Conservation (phyloP, 1,284 basidiomycete species). For the Tremellales sp. region DNA sequence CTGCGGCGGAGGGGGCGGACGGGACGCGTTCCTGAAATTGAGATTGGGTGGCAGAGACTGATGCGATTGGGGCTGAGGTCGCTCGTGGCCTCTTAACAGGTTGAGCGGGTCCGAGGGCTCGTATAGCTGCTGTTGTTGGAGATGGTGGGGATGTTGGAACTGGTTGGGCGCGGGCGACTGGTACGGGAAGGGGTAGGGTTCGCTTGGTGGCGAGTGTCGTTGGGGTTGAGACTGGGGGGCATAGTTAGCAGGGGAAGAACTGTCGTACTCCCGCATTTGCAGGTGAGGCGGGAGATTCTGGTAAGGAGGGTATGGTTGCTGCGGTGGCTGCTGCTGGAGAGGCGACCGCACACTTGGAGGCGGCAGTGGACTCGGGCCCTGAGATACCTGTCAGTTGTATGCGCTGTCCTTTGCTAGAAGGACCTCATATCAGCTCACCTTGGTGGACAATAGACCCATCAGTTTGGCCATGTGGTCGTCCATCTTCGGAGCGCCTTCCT, state of each 20-base stretch:
- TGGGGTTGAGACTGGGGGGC: neutral
- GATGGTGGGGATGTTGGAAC: too few relatives aligned
- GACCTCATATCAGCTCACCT: constrained; percentile 13
- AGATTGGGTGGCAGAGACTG: too few relatives aligned
- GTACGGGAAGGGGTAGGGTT: neutral
- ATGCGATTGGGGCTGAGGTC: too few relatives aligned
- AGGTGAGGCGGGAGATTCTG: constrained; percentile 4
- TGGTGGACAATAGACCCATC: constrained; percentile 39
- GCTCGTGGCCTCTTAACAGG: too few relatives aligned
- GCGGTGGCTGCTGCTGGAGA: neutral
- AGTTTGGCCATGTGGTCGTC: constrained; percentile 38
- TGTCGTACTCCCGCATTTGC: neutral
- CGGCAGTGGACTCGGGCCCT: constrained; percentile 4
- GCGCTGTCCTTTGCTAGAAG: neutral
- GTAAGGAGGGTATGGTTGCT: constrained; percentile 1
- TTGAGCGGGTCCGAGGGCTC: too few relatives aligned
- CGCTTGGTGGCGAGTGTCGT: neutral
- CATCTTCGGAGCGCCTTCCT: constrained; percentile 6
- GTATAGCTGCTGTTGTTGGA: too few relatives aligned
- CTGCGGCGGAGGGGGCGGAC: too few relatives aligned
- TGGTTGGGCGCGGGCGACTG: too few relatives aligned
- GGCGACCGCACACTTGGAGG: constrained; percentile 3
- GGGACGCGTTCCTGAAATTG: too few relatives aligned
- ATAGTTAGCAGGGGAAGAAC: neutral
- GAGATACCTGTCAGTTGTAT: neutral